Percentiles rank a stretch among this genome's conserved stretches.
Conservation (phyloP, 176 grass and related monocot species). For the Zea mays region Zm-B73-REFERENCE-NAM-5.0 NC_050101.1:169593501-169594000, state of each 20-base stretch:
- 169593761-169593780: constrained; percentile 9
- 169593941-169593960: constrained; percentile 88
- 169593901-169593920: constrained; percentile 82
- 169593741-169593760: constrained; percentile 12
- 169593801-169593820: constrained; percentile 63
- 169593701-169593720: constrained; percentile 36
- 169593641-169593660: constrained; percentile 16
- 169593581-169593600: constrained; percentile 13
- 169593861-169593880: constrained; percentile 61
- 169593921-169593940: constrained; percentile 80
- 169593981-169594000: constrained; percentile 39
- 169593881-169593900: constrained; percentile 73
- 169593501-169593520: background rate
- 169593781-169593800: background rate
- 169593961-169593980: constrained; percentile 69
- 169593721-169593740: constrained; percentile 43
- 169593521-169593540: background rate
- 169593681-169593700: constrained; percentile 34
- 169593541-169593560: constrained; percentile 16
- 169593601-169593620: constrained; percentile 18
- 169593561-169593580: constrained; percentile 22
- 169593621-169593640: constrained; percentile 46
- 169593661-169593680: constrained; percentile 19
- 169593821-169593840: constrained; percentile 30
- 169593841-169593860: constrained; percentile 47